These are phyloP conservation scores for Colletotrichum lini DNA, from an alignment of 2,329 filamentous ascomycete species.

Conservation along the genomic window DNA sequence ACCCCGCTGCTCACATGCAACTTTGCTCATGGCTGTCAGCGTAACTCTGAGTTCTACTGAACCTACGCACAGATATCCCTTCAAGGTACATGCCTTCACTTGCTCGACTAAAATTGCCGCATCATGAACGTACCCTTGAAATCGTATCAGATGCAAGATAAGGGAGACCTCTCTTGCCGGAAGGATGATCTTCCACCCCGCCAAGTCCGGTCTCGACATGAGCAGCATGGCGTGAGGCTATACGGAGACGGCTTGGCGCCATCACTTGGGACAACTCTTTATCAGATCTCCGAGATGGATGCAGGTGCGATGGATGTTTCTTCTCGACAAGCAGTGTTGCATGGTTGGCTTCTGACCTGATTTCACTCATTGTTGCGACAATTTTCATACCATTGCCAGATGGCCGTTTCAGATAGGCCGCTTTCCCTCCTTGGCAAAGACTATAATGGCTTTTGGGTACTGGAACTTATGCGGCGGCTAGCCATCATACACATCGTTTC, in stretches of 20 bases:
- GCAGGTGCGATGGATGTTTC: not conserved
- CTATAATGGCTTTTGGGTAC: not conserved
- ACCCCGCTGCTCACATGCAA: conserved; percentile 17
- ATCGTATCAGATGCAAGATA: conserved; percentile 26
- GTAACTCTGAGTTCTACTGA: not conserved
- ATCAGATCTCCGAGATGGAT: conserved; percentile 7
- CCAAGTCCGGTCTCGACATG: conserved; percentile 18
- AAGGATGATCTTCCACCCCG: conserved; percentile 18
- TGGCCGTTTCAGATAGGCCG: not conserved
- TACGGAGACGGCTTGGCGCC: conserved; percentile 14
- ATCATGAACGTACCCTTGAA: conserved; percentile 2
- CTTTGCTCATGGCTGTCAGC: conserved; percentile 17
- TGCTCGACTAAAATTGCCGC: conserved; percentile 9
- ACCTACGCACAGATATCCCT: conserved; percentile 5
- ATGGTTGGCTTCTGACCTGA: not conserved
- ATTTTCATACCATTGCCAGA: not conserved
- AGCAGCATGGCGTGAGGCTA: conserved; percentile 17
- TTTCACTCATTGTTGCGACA: not conserved
- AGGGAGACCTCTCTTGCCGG: conserved; percentile 31
- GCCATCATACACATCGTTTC: too few relatives aligned
- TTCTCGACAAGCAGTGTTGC: not conserved
- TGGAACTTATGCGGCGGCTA: not conserved
- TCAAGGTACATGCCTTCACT: conserved; percentile 17
- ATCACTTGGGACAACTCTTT: conserved; percentile 8
- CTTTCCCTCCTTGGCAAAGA: not conserved